These are phyloP conservation scores for Phaeosphaeriaceae sp. DNA, from an alignment of 2,329 filamentous ascomycete species.

Conservation along the genomic window DNA sequence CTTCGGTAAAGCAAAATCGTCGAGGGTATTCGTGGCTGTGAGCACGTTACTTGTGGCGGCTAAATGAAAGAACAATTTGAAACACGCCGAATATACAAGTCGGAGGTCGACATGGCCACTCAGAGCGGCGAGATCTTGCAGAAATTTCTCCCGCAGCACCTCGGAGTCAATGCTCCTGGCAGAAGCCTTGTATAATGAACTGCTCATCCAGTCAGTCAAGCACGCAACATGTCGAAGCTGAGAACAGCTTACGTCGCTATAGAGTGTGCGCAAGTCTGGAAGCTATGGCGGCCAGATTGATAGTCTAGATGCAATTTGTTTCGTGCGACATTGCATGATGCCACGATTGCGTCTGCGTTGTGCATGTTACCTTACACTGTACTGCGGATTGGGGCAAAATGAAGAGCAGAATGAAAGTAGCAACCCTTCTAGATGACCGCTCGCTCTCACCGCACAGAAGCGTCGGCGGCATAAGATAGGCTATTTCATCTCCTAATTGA, in stretches of 20 bases:
- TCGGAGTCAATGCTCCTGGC: neutral
- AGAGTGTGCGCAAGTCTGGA: neutral
- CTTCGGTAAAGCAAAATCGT: conserved; percentile 23
- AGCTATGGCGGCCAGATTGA: neutral
- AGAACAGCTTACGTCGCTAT: neutral
- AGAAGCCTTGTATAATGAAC: neutral
- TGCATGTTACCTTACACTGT: neutral
- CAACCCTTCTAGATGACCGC: too few species aligned
- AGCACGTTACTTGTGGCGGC: conserved; percentile 32
- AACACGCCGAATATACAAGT: conserved; percentile 6
- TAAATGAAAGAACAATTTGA: conserved; percentile 35
- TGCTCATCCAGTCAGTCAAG: conserved; percentile 1
- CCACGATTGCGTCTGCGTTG: neutral
- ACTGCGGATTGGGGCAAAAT: too few species aligned
- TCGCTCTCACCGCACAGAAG: too few species aligned
- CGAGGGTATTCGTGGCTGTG: conserved; percentile 4
- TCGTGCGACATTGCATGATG: neutral
- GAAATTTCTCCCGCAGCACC: conserved; percentile 1
- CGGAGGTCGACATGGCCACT: neutral
- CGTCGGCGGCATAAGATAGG: too few species aligned
- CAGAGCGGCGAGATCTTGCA: neutral
- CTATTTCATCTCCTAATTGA: too few species aligned
- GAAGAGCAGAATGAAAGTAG: too few species aligned
- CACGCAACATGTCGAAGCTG: conserved; percentile 3
- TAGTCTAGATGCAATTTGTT: neutral